A percentile compares a stretch with the other conserved stretches of the same genome.
Evolutionary conservation across 768 basidiomycete genomes (phyloP).

Genomic region (Suillus americanus): DNA sequence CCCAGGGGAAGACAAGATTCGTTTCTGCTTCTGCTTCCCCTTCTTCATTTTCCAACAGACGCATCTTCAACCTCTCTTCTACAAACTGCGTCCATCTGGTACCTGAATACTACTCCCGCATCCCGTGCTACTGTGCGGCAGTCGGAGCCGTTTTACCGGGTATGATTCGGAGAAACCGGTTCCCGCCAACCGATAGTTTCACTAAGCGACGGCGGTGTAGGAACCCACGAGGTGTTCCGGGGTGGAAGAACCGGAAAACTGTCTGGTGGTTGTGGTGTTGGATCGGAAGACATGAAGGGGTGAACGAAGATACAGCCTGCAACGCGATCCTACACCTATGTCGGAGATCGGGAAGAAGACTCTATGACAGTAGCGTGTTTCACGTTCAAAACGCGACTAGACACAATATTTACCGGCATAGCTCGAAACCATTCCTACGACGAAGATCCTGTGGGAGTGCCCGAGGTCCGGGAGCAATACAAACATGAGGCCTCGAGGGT

Average conservation of each 20-base stretch:
- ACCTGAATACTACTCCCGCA: conserved; percentile 12
- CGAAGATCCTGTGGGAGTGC: background rate
- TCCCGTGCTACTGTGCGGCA: conserved; percentile 32
- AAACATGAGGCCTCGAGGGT: background rate
- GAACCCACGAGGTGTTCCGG: conserved; percentile 55
- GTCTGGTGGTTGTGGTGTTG: conserved; percentile 23
- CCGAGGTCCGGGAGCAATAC: background rate
- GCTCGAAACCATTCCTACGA: conserved; percentile 53
- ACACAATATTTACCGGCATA: conserved; percentile 80
- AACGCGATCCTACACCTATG: conserved; percentile 85
- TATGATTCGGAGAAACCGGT: conserved; percentile 51
- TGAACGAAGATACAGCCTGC: conserved; percentile 59
- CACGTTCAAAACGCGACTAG: conserved; percentile 80
- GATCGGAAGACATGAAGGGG: conserved; percentile 8
- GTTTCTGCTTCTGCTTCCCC: conserved; percentile 65
- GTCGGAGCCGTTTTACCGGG: conserved; percentile 42
- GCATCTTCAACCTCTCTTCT: conserved; percentile 6
- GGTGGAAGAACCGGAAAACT: conserved; percentile 31
- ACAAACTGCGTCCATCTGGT: conserved; percentile 6
- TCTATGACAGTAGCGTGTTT: conserved; percentile 69
- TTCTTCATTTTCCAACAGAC: conserved; percentile 55
- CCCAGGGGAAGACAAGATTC: conserved; percentile 72
- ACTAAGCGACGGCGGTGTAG: conserved; percentile 31
- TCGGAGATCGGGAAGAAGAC: conserved; percentile 53
- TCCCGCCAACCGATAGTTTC: conserved; percentile 56